Evolutionary conservation across 306 rosid genomes (phyloP).

Genomic region (Cicer arietinum): DNA sequence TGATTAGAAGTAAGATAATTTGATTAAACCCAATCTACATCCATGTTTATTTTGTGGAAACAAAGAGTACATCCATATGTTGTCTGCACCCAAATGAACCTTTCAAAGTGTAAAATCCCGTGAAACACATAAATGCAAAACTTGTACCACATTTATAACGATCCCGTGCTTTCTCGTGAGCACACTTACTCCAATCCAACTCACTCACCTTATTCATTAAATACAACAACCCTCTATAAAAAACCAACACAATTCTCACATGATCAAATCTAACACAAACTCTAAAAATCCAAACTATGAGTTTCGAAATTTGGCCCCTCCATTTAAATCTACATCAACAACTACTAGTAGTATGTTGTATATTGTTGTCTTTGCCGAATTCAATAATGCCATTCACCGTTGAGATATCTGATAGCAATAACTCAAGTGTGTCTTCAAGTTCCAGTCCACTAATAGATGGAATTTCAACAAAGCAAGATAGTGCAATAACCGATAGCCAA

Average conservation of each 20-base stretch:
- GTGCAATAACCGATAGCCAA: conserved; percentile 58
- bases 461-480: conserved; percentile 61
- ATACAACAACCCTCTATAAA: conserved; percentile 6
- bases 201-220: conserved; percentile 45
- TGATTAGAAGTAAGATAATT: too few relatives aligned
- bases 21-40: too few relatives aligned
- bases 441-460: conserved; percentile 62
- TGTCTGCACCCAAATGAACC: background rate
- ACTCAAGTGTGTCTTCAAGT: conserved; percentile 54
- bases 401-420: conserved; percentile 60
- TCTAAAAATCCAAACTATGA: conserved; percentile 52
- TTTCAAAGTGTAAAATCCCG: conserved; percentile 57
- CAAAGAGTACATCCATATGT: too few relatives aligned
- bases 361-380: conserved; percentile 11
- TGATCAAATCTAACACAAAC: background rate
- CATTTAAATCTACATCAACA: background rate
- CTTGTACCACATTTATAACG: conserved; percentile 46
- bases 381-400: conserved; percentile 59
- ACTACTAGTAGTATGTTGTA: conserved; percentile 18
- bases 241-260: background rate
- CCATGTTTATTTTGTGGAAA: too few relatives aligned
- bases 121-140: conserved; percentile 65
- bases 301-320: conserved; percentile 16
- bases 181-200: conserved; percentile 50
- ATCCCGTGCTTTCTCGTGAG: conserved; percentile 64